phyloP scores from a whole-genome alignment of 2,329 filamentous ascomycete genomes.

The Ramularia collo-cygni region DNA sequence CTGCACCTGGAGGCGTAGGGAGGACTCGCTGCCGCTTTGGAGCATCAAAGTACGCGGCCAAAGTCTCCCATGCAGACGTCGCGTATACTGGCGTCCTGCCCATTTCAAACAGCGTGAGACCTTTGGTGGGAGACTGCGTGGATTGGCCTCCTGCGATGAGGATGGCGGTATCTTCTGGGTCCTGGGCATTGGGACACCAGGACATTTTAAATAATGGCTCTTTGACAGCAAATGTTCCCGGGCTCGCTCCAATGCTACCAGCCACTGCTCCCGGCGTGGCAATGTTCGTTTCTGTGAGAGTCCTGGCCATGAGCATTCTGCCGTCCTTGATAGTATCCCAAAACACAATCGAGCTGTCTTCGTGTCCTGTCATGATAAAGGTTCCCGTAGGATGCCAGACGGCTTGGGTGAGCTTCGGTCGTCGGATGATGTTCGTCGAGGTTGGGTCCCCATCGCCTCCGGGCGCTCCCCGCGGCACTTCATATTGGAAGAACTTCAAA shows the following conservation, averaged over 20 bases:
- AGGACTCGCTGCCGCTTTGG: constrained; percentile 65
- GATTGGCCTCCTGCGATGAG: constrained; percentile 76
- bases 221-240: constrained; percentile 53
- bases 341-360: constrained; percentile 85
- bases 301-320: constrained; percentile 74
- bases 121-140: constrained; percentile 61
- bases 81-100: constrained; percentile 84
- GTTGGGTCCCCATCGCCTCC: constrained; percentile 65
- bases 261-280: constrained; percentile 50
- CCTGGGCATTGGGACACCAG: constrained; percentile 84
- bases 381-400: constrained; percentile 94
- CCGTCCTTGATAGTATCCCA: constrained; percentile 81
- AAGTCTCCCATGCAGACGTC: constrained; percentile 80
- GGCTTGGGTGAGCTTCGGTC: constrained; percentile 71
- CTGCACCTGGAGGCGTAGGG: constrained; percentile 67
- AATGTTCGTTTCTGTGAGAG: constrained; percentile 65
- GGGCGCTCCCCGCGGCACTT: constrained; percentile 71
- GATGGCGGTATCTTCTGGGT: constrained; percentile 87
- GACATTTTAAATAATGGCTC: constrained; percentile 71
- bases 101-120: constrained; percentile 82
- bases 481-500: constrained; percentile 74
- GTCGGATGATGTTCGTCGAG: constrained; percentile 55
- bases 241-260: constrained; percentile 19
- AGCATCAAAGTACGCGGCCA: constrained; percentile 72
- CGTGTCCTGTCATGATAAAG: constrained; percentile 78